Conservation (phyloP, 257 asterid genomes). For the Parsonsia alboflavescens region DNA sequence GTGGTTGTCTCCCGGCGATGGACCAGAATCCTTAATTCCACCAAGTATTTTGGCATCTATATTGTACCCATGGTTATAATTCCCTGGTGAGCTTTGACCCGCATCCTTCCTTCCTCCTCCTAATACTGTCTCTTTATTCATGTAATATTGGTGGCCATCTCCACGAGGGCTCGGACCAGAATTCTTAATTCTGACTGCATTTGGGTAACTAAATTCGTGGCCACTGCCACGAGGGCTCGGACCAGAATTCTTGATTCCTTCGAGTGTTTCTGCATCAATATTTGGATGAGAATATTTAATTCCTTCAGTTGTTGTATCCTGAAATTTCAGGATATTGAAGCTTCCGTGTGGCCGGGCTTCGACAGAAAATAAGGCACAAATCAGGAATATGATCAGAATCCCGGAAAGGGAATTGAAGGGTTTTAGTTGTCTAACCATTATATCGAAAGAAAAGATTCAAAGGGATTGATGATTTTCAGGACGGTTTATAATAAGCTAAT, state of each 20-base stretch:
- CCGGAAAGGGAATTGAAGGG: slow-evolving; percentile 5
- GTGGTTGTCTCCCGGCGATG: neutral
- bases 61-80: neutral
- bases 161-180: slow-evolving; percentile 14
- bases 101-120: neutral
- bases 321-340: neutral
- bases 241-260: neutral
- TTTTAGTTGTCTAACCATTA: slow-evolving; percentile 9
- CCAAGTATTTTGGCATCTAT: neutral
- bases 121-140: too few species aligned
- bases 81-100: neutral
- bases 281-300: slow-evolving; percentile 7
- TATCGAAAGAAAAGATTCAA: neutral
- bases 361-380: neutral
- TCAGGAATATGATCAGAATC: neutral
- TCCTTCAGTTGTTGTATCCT: slow-evolving; percentile 5
- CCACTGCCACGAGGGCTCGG: slow-evolving; percentile 12
- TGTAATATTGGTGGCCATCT: neutral
- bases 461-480: neutral
- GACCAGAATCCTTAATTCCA: neutral
- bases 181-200: slow-evolving; percentile 10
- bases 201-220: neutral
- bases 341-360: slow-evolving; percentile 7
- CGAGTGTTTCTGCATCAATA: neutral
- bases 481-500: too few species aligned